Conservation (phyloP, 139 green algal genomes). For the Chlamydomonas schloesseri region DNA sequence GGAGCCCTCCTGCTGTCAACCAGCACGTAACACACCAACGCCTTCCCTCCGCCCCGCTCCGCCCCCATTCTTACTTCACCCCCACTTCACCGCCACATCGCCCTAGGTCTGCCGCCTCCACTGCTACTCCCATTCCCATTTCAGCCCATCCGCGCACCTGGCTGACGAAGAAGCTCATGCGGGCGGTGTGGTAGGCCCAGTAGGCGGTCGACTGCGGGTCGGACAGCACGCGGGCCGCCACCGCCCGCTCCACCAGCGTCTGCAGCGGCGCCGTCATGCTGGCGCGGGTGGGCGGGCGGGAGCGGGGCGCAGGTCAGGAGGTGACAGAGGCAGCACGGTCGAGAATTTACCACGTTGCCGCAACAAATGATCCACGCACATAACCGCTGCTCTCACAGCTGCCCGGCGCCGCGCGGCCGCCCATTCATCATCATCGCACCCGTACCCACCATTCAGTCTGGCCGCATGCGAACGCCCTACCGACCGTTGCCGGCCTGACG, state of each 20-base stretch:
- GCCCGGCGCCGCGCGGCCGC: too few relatives aligned
- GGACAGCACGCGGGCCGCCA: neutral
- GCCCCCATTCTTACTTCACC: neutral
- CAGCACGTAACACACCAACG: neutral
- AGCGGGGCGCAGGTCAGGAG: neutral
- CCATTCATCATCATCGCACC: too few relatives aligned
- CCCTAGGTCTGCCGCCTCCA: too few relatives aligned
- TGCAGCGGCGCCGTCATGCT: neutral
- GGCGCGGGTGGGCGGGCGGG: neutral
- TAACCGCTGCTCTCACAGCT: too few relatives aligned
- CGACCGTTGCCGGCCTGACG: too few relatives aligned
- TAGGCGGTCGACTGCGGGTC: conserved; percentile 65
- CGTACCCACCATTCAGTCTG: too few relatives aligned
- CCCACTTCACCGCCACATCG: too few relatives aligned
- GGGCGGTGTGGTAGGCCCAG: conserved; percentile 82
- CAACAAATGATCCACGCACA: too few relatives aligned
- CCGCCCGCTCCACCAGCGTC: neutral
- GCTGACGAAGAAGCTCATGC: conserved; percentile 77
- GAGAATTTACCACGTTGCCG: too few relatives aligned
- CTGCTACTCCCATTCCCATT: neutral
- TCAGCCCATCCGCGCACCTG: conserved; percentile 52
- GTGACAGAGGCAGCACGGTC: too few relatives aligned
- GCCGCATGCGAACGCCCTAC: too few relatives aligned
- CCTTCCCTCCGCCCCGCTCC: neutral
- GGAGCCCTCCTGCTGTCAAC: too few relatives aligned